phyloP scores from a whole-genome alignment of 2,329 filamentous ascomycete species.

The Biscogniauxia sp. region DNA sequence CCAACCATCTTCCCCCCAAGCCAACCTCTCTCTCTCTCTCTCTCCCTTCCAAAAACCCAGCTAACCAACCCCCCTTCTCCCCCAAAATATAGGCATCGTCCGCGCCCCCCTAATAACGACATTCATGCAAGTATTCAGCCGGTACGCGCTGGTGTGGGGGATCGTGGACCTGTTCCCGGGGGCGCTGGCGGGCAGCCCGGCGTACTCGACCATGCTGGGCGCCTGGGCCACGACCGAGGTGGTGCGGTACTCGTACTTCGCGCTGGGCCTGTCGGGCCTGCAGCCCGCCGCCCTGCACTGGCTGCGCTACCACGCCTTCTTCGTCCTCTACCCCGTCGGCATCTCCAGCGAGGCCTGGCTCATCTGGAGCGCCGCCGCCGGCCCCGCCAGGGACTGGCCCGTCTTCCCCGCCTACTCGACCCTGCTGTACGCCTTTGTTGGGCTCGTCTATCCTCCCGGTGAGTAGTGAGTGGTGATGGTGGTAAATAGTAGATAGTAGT shows the following conservation, averaged over 20 bases:
- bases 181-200: conserved; percentile 45
- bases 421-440: conserved; percentile 72
- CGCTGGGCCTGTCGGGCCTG: conserved; percentile 60
- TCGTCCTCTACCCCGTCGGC: conserved; percentile 86
- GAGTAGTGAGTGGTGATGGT: conserved; percentile 34
- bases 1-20: not conserved
- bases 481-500: too few relatives aligned
- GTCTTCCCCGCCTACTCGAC: conserved; percentile 54
- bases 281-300: conserved; percentile 69
- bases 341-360: conserved; percentile 85
- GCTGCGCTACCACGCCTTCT: conserved; percentile 91
- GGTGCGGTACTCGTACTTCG: conserved; percentile 90
- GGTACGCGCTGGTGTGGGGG: conserved; percentile 86
- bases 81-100: conserved; percentile 73
- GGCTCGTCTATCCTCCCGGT: conserved; percentile 81
- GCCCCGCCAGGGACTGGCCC: conserved; percentile 51
- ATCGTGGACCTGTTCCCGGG: conserved; percentile 73
- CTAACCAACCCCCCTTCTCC: not conserved
- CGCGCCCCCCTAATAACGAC: conserved; percentile 84
- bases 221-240: conserved; percentile 93
- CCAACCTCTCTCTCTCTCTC: not conserved
- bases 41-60: not conserved
- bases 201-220: conserved; percentile 73
- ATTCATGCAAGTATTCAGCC: conserved; percentile 82
- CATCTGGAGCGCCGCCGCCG: conserved; percentile 68